Base-by-base conservation (phyloP, 2,329 filamentous ascomycete genomes). In the Xylaria sp. region DNA sequence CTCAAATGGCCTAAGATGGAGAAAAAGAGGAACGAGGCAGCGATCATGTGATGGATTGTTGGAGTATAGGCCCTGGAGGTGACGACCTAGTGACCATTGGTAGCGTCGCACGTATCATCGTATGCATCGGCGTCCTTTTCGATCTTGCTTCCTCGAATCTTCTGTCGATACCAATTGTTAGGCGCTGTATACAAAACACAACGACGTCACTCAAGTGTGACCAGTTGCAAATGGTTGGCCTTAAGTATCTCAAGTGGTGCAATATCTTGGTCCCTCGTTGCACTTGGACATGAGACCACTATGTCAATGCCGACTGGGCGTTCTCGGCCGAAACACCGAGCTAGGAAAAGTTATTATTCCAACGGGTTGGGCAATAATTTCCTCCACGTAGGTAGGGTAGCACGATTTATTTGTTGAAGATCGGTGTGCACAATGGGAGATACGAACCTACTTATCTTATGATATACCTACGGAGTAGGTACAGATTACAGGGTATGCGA, bases 41-140 rank as follows among this genome's bases (percentile, higher is more conserved):
- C 8, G 48, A 62, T 70, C 67, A 67, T 70, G 67, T 65, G 65
- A 70, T 43, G 12, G 18, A 15, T 34, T 67, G 43, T 58, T 63
- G 63, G 34, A 61, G 56, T 34, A 61, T 41, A 53, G 59, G 60
- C 34, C 34, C 34, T 52, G 32, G 36, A 30, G 41, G 41, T 48
- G 45, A 45, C 30, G 56, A 41, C 53, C 52, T 36, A 32, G 53
- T 65, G 61, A 60, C 57, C 66, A 59, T 68, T 58, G 5, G 36
- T 63, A 61, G 43, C 25, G 23, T 46, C 60, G 36, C 28, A 61
- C 45, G 30, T 52, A 34, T 53, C 50, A 20, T 53, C 50, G 39
- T 12, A 32, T 25, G 48, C 12, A n/a, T 23, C n/a, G 52, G n/a
- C 34, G n/a, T 23, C 32, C 23, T 20, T 56, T 65, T 50, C 23